These are phyloP conservation scores for Suillus fuscotomentosus DNA, from an alignment of 768 basidiomycete genomes.

Conservation along the genomic window DNA sequence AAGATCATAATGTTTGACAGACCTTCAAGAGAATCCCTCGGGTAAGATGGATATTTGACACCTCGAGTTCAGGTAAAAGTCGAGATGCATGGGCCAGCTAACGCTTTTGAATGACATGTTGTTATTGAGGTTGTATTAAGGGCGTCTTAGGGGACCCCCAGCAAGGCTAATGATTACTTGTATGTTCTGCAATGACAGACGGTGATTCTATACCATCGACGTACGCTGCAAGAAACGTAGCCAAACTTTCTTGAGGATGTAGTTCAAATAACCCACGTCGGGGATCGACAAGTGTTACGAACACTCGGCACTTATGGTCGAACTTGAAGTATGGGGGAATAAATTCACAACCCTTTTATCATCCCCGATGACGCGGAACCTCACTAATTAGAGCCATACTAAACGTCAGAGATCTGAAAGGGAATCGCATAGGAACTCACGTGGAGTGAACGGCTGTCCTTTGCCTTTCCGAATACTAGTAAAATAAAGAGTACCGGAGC, in stretches of 20 bases:
- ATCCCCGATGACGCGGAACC: conserved; percentile 67
- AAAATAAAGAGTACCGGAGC: conserved; percentile 79
- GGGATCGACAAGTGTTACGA: neutral
- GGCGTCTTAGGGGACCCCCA: neutral
- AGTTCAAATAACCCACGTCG: neutral
- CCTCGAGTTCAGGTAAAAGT: neutral
- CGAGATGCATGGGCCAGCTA: neutral
- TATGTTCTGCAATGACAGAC: neutral
- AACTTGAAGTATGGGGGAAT: conserved; percentile 7
- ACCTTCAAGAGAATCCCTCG: neutral
- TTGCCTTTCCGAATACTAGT: conserved; percentile 80
- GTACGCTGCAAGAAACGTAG: neutral
- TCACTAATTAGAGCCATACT: conserved; percentile 39
- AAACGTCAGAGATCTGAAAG: neutral
- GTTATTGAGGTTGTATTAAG: neutral
- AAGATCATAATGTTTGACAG: neutral
- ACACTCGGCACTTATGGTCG: neutral
- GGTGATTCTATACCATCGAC: neutral
- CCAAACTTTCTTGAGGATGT: neutral
- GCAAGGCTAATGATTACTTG: neutral
- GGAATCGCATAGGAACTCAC: conserved; percentile 32
- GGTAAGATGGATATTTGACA: neutral
- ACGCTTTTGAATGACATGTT: neutral
- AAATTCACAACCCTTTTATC: conserved; percentile 49
- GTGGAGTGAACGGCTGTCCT: conserved; percentile 63